Evolutionary conservation across 177 flowering plant genomes (phyloP).

Genomic region (Telopea speciosissima): DNA sequence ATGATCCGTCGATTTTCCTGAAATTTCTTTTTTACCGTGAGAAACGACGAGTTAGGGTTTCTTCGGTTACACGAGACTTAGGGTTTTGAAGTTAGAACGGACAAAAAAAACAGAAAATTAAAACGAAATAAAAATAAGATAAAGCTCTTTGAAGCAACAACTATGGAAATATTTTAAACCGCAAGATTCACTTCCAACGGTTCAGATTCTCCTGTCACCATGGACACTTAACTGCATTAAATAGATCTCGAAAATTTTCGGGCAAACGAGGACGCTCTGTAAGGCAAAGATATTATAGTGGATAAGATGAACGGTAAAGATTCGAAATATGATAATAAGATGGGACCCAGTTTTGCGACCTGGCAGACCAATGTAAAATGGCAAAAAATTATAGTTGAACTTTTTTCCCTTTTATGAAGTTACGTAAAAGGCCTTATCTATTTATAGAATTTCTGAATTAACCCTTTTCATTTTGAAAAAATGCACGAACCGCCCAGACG

Average conservation of each 20-base stretch:
- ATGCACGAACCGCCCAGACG: not conserved
- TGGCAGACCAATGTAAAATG: conserved; percentile 8
- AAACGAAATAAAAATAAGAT: conserved; percentile 16
- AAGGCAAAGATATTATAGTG: conserved; percentile 11
- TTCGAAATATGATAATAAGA: not conserved
- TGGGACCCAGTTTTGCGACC: conserved; percentile 15
- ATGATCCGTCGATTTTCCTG: conserved; percentile 14
- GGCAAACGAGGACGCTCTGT: conserved; percentile 15
- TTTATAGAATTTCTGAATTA: not conserved
- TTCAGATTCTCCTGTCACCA: conserved; percentile 1
- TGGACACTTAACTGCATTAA: conserved; percentile 15
- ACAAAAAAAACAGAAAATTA: conserved; percentile 20
- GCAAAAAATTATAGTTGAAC: not conserved
- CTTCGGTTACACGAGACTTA: conserved; percentile 32
- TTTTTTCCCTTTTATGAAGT: conserved; percentile 1
- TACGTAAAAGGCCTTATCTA: not conserved
- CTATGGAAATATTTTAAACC: conserved; percentile 8
- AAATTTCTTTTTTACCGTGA: conserved; percentile 19
- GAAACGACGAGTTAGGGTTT: conserved; percentile 48
- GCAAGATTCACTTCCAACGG: conserved; percentile 20
- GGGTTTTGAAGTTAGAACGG: conserved; percentile 48
- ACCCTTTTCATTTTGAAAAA: not conserved
- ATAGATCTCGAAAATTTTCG: conserved; percentile 17
- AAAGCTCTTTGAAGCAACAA: not conserved
- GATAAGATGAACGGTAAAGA: conserved; percentile 24